Evolutionary conservation across 805 yeast genomes (phyloP), one percentile per base, ranked within the genome.

Genomic region (Yarrowia porcina): DNA sequence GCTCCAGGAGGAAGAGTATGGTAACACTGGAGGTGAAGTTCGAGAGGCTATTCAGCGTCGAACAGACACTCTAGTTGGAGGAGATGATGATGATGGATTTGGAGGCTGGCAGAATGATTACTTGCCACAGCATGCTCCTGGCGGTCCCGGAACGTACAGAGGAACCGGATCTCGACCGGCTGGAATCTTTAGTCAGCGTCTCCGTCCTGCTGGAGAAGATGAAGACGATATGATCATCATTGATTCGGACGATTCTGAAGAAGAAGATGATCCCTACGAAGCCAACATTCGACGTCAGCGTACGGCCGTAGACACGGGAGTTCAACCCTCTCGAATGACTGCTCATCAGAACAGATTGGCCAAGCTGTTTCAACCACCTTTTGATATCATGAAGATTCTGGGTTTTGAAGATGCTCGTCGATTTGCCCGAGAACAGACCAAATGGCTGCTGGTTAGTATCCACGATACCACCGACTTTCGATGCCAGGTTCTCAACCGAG

Each of bases 401-500:
- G 83, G 82, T 61, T 73, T 94, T n/a, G 94, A 89, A 41, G 77
- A 79, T 6, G 98, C 98, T 2, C 89, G 86, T 67, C 66, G 69
- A 1, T 78, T 80, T 65, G 97, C 96, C 1, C 80, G 86, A 64
- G 74, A 73, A 32, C 80, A 78, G 64, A 77, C 83, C 61, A 89
- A 87, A 74, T 92, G 97, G 97, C 80, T 94, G 8, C 75, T 94
- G 68, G 81, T 94, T 23, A 94, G 94, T 72, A 83, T 94, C 56
- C 99, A 94, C 73, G 96, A 93, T 69, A 77, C 84, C 25, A 78
- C 88, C 0, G 94, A 90, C 70, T 94, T 94, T 71, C 83, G 84
- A 67, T 92, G 97, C 70, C 98, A 93, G 72, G 86, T 88, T 32
- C 76, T 94, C 61, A 94, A 94, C 73, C 82, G 99, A 65, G 99